Percentiles rank a stretch among this genome's conserved stretches.
phyloP scores from a whole-genome alignment of 139 green algal genomes.

The Chlamydomonas incerta region DNA sequence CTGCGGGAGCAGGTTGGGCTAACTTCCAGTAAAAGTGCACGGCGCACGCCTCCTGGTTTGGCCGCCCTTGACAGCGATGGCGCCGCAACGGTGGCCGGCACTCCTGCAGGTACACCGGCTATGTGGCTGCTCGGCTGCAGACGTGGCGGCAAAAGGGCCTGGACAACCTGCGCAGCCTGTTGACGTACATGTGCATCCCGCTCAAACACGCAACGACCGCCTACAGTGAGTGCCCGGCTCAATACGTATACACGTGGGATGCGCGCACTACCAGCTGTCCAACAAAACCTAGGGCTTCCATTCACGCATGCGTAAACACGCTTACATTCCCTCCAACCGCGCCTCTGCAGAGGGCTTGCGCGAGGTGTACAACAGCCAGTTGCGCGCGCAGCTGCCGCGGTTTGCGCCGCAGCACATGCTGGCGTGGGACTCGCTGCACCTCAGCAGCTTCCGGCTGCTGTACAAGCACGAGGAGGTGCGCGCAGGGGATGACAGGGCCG shows the following conservation, averaged over 20 bases:
- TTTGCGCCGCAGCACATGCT: slow-evolving; percentile 40
- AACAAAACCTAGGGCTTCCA: too few relatives aligned
- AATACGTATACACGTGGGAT: too few relatives aligned
- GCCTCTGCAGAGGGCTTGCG: slow-evolving; percentile 17
- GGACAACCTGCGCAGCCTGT: slow-evolving; percentile 74
- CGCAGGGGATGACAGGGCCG: too few relatives aligned
- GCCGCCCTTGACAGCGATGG: background rate
- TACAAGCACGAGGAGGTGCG: slow-evolving; percentile 56
- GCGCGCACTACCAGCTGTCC: too few relatives aligned
- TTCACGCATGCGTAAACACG: too few relatives aligned
- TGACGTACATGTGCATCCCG: slow-evolving; percentile 84
- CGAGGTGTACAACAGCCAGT: background rate
- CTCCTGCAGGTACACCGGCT: slow-evolving; percentile 68
- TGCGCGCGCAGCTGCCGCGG: slow-evolving; percentile 7
- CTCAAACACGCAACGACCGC: slow-evolving; percentile 57
- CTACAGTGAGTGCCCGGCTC: slow-evolving; percentile 56
- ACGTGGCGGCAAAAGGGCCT: slow-evolving; percentile 82
- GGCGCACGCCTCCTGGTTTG: too few relatives aligned
- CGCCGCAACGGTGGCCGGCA: background rate
- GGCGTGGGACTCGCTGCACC: slow-evolving; percentile 28
- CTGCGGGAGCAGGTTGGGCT: background rate
- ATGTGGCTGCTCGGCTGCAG: slow-evolving; percentile 85
- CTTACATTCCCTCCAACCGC: background rate
- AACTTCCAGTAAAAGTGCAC: too few relatives aligned
- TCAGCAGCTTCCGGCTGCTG: slow-evolving; percentile 38